phyloP scores from a whole-genome alignment of 2,329 filamentous ascomycete species.

The Stagonosporopsis tanaceti region DNA sequence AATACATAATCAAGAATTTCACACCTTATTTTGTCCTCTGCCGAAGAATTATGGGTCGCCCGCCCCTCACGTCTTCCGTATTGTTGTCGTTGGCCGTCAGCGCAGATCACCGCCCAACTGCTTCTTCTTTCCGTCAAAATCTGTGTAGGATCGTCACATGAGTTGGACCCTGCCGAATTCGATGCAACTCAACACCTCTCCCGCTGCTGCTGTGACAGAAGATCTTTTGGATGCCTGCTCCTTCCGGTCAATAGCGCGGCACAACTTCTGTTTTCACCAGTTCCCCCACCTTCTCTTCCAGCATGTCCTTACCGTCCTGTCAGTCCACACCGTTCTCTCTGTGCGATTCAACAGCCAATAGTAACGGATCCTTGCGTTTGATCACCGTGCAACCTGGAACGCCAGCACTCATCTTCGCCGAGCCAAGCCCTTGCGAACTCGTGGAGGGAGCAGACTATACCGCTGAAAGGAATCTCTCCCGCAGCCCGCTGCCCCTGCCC shows the following conservation, averaged over 20 bases:
- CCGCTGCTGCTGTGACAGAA: slow-evolving; percentile 12
- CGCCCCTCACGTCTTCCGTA: slow-evolving; percentile 25
- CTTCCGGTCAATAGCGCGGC: slow-evolving; percentile 5
- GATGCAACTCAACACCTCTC: slow-evolving; percentile 20
- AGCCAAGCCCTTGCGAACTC: slow-evolving; percentile 23
- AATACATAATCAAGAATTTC: background rate
- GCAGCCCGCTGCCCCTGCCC: slow-evolving; percentile 20
- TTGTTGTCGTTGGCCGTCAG: slow-evolving; percentile 23
- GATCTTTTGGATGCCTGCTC: slow-evolving; percentile 15
- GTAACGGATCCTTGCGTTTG: slow-evolving; percentile 27
- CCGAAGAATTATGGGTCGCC: slow-evolving; percentile 21
- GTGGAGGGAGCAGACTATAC: slow-evolving; percentile 16
- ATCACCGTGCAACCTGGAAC: slow-evolving; percentile 29
- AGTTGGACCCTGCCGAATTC: slow-evolving; percentile 36
- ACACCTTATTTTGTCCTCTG: slow-evolving; percentile 8
- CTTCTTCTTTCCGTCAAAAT: slow-evolving; percentile 30
- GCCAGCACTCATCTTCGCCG: slow-evolving; percentile 18
- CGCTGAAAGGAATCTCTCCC: slow-evolving; percentile 22
- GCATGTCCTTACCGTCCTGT: slow-evolving; percentile 3
- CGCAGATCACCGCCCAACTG: slow-evolving; percentile 32
- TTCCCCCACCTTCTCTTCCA: background rate
- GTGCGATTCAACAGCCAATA: slow-evolving; percentile 17
- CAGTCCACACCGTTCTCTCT: slow-evolving; percentile 2
- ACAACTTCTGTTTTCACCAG: slow-evolving; percentile 4
- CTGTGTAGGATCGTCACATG: slow-evolving; percentile 36